Base-by-base conservation (phyloP, 2,329 filamentous ascomycete species). In the Aspergillus calidoustus region DNA sequence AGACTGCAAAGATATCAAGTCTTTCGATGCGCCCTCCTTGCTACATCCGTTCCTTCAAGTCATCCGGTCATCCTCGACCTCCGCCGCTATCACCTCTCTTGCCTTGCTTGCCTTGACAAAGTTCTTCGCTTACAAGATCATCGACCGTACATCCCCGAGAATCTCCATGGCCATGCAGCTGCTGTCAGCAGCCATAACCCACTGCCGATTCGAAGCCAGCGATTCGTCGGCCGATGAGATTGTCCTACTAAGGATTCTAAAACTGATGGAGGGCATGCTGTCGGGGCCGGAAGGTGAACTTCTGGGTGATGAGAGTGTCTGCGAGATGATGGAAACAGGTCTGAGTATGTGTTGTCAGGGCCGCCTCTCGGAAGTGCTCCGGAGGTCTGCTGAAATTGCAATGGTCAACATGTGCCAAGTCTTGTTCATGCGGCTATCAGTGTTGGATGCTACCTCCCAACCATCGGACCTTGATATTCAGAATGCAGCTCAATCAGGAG, bases 361-460 rank as follows among this genome's bases (percentile, higher is more conserved):
- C 59, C 88, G 94, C 59, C 88, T 98, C 64, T 97, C 93, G 9
- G 93, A 97, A 70, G 88, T 98, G 4, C 81, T 99, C 58, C 88
- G 94, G 66, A 86, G 93, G 66, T 96, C 93, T 22, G 95, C 95
- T 2, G 95, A 99, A 78, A 95, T 96, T 72, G 90, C 93, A 58
- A 97, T 99, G 93, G 92, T 98, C 50, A 92, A 92, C 68, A 99
- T 99, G 95, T 98, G 95, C 74, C 95, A 99, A 79, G 93, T 97
- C 67, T 97, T 99, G 71, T 99, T 99, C 74, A 91, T 93, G 76
- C 89, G 96, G 63, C 81, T 99, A 56, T 97, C 96, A 76, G 89
- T 93, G 66, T 81, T 98, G 7, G 92, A 96, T 70, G 84, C 91
- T 51, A 47, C 17, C 13, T 90, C 93, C 72, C 86, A 88, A 23